phyloP scores from a whole-genome alignment of 441 rosid genomes.

The Corymbia citriodora region DNA sequence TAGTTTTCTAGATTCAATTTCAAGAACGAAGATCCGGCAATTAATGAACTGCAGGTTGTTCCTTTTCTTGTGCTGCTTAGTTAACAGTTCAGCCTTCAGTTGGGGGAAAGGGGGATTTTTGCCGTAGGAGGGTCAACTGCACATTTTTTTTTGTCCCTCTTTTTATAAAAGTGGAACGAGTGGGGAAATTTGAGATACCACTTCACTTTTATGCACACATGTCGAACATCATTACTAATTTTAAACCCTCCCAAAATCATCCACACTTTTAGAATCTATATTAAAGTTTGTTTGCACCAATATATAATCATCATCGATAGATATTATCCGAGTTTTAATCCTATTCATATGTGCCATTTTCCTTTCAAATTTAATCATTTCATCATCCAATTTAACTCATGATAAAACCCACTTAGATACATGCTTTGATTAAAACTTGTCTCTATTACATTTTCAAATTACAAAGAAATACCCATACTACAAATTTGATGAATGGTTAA shows the following conservation, averaged over 20 bases:
- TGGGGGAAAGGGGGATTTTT: background rate
- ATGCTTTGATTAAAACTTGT: background rate
- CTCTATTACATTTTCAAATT: background rate
- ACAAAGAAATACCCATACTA: background rate
- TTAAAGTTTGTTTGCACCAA: no score
- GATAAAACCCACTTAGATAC: background rate
- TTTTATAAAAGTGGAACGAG: background rate
- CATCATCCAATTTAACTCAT: background rate
- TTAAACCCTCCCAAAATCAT: background rate
- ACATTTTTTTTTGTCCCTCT: background rate
- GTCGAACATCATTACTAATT: background rate
- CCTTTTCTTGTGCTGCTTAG: background rate
- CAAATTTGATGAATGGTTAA: background rate
- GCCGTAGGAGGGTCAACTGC: background rate
- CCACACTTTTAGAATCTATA: background rate
- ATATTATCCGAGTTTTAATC: background rate
- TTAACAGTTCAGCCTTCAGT: background rate
- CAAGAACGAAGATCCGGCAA: background rate
- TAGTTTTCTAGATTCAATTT: background rate
- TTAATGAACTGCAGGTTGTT: background rate
- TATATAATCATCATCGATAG: no score
- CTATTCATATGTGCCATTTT: background rate
- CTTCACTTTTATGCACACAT: background rate
- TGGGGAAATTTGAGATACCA: background rate
- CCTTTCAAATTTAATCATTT: background rate